Evolutionary conservation across 225 moss, liverwort and hornwort genomes (phyloP), one percentile per base, ranked within the genome.

Genomic region (Physcomitrellopsis africana): DNA sequence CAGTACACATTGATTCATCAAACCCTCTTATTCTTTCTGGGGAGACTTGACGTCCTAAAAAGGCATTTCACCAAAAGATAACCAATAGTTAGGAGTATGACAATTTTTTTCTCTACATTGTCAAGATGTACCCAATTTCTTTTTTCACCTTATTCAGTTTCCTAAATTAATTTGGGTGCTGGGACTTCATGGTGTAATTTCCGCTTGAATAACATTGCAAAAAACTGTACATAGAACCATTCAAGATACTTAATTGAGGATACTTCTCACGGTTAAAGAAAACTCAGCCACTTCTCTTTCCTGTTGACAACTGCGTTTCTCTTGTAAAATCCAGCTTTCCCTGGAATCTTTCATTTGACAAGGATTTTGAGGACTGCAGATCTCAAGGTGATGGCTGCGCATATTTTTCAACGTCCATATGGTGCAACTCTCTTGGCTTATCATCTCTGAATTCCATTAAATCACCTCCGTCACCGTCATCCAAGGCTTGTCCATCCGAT

Each of bases 351-450:
- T 29, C 55, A 16, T 71, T 80, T 43, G 80, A 82, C 68, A 76
- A 77, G 44, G 23, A 63, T 77, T 72, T 71, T 1, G 68, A 60
- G 17, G 75, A 77, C 48, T 43, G 3, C 17, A 75, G 73, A 17
- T 13, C 64, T 75, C 59, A 80, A 7, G 76, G 74, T 7, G 72
- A 75, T 47, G 87, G 80, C 24, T 74, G 75, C 46, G 61, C 74
- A 17, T 75, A 82, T 61, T 78, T 82, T 48, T 80, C 84, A 8
- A 67, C 87, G 24, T 80, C 84, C 41, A 80, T 84, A 14, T 80
- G 85, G 56, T 87, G 32, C 32, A 82, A 77, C 60, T 84, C 77
- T 54, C 87, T 87, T 76, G 87, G 87, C 65, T 74, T 87, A 26
- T 74, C 87, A 64, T 64, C 81, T 44, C 82, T 82, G 37, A 72